Percentiles rank a stretch among this genome's conserved stretches.
These are phyloP conservation scores for Apiospora kogelbergensis DNA, from an alignment of 2,329 filamentous ascomycete genomes.

Conservation along the genomic window DNA sequence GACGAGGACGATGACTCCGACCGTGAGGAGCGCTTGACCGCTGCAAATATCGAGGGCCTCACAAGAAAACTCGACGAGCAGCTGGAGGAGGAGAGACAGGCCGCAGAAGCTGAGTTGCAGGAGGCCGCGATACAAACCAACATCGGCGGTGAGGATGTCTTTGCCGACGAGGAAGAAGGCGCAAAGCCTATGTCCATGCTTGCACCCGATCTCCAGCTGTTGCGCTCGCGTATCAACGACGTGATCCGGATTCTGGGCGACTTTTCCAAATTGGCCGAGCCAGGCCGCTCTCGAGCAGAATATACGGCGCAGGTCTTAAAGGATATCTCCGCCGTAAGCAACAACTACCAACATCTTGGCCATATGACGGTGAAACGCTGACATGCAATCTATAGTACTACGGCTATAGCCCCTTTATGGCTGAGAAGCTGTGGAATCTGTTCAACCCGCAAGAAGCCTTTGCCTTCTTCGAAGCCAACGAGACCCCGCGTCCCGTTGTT, in stretches of 20 bases:
- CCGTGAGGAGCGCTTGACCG: constrained; percentile 86
- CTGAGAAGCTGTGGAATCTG: constrained; percentile 90
- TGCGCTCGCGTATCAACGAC: constrained; percentile 88
- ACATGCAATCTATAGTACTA: constrained; percentile 64
- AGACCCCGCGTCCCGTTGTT: constrained; percentile 88
- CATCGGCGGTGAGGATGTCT: constrained; percentile 72
- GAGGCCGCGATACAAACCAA: constrained; percentile 90
- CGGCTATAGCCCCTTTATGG: constrained; percentile 91
- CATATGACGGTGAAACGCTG: not conserved
- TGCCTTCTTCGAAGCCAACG: constrained; percentile 98
- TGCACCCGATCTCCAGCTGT: constrained; percentile 84
- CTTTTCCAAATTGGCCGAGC: constrained; percentile 78
- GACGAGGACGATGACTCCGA: constrained; percentile 94
- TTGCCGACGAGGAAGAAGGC: constrained; percentile 56
- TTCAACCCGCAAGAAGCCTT: constrained; percentile 94
- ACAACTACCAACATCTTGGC: not conserved
- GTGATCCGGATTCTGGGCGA: constrained; percentile 89
- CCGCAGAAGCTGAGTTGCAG: constrained; percentile 81
- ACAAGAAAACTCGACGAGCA: constrained; percentile 81
- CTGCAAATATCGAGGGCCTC: constrained; percentile 92
- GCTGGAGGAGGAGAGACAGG: constrained; percentile 74
- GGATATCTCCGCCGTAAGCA: constrained; percentile 71
- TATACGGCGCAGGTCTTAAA: constrained; percentile 85
- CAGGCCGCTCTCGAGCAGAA: constrained; percentile 79
- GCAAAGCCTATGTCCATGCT: constrained; percentile 64